Evolutionary conservation across 2,329 filamentous ascomycete genomes (phyloP).

Genomic region (Zymoseptoria tritici): DNA sequence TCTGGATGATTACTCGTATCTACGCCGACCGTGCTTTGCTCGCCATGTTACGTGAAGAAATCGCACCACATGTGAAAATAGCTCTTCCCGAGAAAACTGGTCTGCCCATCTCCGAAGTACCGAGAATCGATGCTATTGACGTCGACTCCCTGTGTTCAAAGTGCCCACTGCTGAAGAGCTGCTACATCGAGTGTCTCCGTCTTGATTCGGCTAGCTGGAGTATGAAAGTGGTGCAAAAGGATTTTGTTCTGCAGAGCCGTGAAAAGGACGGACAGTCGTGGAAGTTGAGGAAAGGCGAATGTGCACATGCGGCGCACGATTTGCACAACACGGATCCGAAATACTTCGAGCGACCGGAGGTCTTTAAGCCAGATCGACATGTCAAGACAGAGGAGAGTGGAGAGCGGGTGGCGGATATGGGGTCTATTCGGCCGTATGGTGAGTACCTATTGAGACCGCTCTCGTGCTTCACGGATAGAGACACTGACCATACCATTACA

Average conservation of each 20-base stretch:
- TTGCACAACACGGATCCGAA: slow-evolving; percentile 31
- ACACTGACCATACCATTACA: slow-evolving; percentile 4
- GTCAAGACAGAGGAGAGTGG: slow-evolving; percentile 25
- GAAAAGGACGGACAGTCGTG: slow-evolving; percentile 29
- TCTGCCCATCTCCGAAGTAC: slow-evolving; percentile 28
- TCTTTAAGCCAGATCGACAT: slow-evolving; percentile 29
- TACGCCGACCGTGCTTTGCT: slow-evolving; percentile 27
- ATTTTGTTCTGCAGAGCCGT: slow-evolving; percentile 30
- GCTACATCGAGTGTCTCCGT: slow-evolving; percentile 32
- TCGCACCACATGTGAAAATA: slow-evolving; percentile 25
- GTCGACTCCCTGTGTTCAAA: slow-evolving; percentile 26
- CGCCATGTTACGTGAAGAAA: slow-evolving; percentile 29
- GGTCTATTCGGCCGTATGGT: slow-evolving; percentile 41
- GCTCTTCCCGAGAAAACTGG: slow-evolving; percentile 23
- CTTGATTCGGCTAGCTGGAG: slow-evolving; percentile 32
- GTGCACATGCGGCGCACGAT: slow-evolving; percentile 31
- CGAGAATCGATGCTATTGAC: slow-evolving; percentile 27
- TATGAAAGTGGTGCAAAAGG: slow-evolving; percentile 29
- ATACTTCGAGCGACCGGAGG: slow-evolving; percentile 27
- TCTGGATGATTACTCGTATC: slow-evolving; percentile 34
- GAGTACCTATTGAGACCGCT: too few species aligned
- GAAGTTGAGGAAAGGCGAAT: slow-evolving; percentile 30
- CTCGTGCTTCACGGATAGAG: neutral
- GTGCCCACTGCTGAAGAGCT: slow-evolving; percentile 33
- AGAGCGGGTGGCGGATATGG: slow-evolving; percentile 31